Conservation (phyloP, 805 yeast species). For the Tetrapisispora namnaoensis region DNA sequence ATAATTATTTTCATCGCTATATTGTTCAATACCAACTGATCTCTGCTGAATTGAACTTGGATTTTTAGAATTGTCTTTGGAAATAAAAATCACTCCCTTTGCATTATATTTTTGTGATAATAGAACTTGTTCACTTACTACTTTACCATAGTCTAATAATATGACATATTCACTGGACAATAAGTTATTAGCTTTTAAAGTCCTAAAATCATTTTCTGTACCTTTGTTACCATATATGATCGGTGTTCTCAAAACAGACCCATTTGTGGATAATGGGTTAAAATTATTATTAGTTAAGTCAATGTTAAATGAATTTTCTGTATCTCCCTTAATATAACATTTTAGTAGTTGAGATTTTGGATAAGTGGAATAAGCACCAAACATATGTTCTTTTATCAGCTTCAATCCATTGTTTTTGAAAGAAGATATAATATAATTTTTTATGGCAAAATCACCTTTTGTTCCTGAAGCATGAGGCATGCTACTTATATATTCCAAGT, state of each 20-base stretch:
- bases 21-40: slow-evolving; percentile 47
- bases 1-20: slow-evolving; percentile 31
- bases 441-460: slow-evolving; percentile 65
- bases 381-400: slow-evolving; percentile 31
- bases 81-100: slow-evolving; percentile 58
- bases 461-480: slow-evolving; percentile 85
- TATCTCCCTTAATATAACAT: slow-evolving; percentile 15
- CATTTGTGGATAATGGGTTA: slow-evolving; percentile 58
- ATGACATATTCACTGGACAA: slow-evolving; percentile 42
- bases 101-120: slow-evolving; percentile 50
- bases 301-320: slow-evolving; percentile 12
- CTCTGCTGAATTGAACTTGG: slow-evolving; percentile 25
- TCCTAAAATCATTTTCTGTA: slow-evolving; percentile 40
- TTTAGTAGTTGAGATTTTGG: slow-evolving; percentile 36
- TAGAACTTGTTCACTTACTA: slow-evolving; percentile 41
- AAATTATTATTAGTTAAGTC: slow-evolving; percentile 36
- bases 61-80: slow-evolving; percentile 30
- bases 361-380: slow-evolving; percentile 51
- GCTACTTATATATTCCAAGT: slow-evolving; percentile 58
- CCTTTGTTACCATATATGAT: slow-evolving; percentile 64
- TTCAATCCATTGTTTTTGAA: slow-evolving; percentile 47
- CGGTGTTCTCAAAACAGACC: slow-evolving; percentile 39
- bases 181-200: slow-evolving; percentile 30
- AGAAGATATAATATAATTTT: slow-evolving; percentile 51
- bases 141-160: slow-evolving; percentile 49